Base-by-base conservation (phyloP, 768 basidiomycete species). In the Trametopsis cervina region DNA sequence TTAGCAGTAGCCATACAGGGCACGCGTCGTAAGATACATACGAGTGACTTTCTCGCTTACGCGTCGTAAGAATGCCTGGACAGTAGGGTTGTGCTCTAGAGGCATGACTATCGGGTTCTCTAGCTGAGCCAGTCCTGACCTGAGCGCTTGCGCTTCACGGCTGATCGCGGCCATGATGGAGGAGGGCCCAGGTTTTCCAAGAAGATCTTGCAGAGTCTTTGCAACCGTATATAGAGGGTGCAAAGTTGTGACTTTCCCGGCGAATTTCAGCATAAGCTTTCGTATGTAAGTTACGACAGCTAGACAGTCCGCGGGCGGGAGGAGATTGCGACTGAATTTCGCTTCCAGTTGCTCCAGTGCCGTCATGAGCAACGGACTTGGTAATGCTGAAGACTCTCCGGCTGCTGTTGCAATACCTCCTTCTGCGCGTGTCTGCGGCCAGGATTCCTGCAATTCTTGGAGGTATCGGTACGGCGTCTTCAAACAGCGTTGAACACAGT, bases 391-490 rank as follows among this genome's bases (percentile, higher is more conserved):
- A 15, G 63, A 56, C n/a, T 46, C 56, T 10, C 47, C 54, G 52
- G 13, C 47, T 21, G 35, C 47, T 35, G 55, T 23, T 25, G 18
- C 29, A 25, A n/a, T 21, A 39, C 18, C n/a, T 3, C n/a, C 24
- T 10, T 45, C 48, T 7, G 24, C 36, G 42, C 26, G 18, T 1
- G 15, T 20, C n/a, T 40, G 39, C 6, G 55, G n/a, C 27, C 33
- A 35, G 18, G 80, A 59, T 0, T 63, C 57, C 4, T 73, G 62
- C 52, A 83, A 64, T 20, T 82, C 82, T 57, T 96, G 93, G 45
- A 95, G 72, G 60, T 95, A 97, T 23, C 80, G 76, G 61, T 92
- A 88, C 0, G 91, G 89, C 2, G 84, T 85, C 63, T 86, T 90
- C 53, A 84, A 60, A 55, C 85, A 92, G 15, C 89, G 74, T 49